Evolutionary conservation across 2,329 filamentous ascomycete genomes (phyloP).

Genomic region (Tolypocladium nubicola): DNA sequence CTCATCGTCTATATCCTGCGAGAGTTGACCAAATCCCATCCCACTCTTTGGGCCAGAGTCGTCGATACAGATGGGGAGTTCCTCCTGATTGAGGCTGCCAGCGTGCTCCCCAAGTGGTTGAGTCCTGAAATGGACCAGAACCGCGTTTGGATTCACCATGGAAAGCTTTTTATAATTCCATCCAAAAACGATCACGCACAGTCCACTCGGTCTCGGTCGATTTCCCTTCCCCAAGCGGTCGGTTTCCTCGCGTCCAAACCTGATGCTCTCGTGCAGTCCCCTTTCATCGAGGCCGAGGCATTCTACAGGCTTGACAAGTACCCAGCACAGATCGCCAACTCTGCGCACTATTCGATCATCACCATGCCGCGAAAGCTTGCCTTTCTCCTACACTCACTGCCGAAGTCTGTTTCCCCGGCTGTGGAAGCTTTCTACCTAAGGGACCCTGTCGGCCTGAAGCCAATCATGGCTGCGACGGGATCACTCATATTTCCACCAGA

Average conservation of each 20-base stretch:
- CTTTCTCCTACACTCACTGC: conserved; percentile 63
- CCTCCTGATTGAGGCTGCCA: conserved; percentile 85
- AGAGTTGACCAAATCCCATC: conserved; percentile 64
- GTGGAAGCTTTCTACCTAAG: conserved; percentile 89
- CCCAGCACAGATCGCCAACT: conserved; percentile 61
- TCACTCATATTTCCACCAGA: conserved; percentile 58
- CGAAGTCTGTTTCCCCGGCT: conserved; percentile 69
- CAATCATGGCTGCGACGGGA: conserved; percentile 45
- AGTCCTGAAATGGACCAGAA: conserved; percentile 84
- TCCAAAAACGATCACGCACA: conserved; percentile 21
- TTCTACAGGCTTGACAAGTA: conserved; percentile 85
- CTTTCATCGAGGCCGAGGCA: conserved; percentile 72
- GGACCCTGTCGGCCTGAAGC: conserved; percentile 65
- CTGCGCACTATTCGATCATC: conserved; percentile 64
- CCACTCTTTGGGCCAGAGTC: conserved; percentile 70
- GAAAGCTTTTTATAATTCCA: conserved; percentile 65
- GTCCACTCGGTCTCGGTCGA: conserved; percentile 18
- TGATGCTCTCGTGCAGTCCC: conserved; percentile 55
- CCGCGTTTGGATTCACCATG: conserved; percentile 79
- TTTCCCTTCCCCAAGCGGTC: conserved; percentile 57
- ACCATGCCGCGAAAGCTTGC: conserved; percentile 75
- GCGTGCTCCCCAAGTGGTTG: conserved; percentile 77
- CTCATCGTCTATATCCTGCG: conserved; percentile 82
- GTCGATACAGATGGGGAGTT: conserved; percentile 92
- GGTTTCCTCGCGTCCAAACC: conserved; percentile 45